Conservation (phyloP, 441 rosid genomes). For the Populus tomentosa region DNA sequence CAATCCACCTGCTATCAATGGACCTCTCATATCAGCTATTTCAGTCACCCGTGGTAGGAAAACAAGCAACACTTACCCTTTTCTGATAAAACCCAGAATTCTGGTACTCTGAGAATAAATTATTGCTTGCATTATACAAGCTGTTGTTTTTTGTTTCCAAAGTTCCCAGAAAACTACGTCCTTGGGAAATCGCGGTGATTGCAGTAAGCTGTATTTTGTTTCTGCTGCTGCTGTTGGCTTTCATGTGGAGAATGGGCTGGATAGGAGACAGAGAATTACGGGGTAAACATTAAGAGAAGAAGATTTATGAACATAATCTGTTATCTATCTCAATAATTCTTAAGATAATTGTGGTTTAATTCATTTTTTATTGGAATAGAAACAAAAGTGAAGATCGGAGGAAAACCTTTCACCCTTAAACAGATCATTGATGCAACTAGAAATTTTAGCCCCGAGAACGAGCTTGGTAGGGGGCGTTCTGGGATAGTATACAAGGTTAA, state of each 20-base stretch:
- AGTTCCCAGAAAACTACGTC: neutral
- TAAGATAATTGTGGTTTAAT: neutral
- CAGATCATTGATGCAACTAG: neutral
- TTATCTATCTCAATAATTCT: neutral
- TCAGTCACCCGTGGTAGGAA: neutral
- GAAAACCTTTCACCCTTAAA: neutral
- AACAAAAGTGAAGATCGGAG: neutral
- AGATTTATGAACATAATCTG: neutral
- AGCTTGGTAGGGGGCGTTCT: neutral
- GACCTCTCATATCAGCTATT: slow-evolving; percentile 6
- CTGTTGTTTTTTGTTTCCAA: neutral
- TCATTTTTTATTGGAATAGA: neutral
- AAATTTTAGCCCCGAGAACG: neutral
- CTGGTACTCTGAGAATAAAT: neutral
- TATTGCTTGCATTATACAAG: neutral
- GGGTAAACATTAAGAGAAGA: neutral
- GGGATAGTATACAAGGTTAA: neutral
- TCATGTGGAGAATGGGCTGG: slow-evolving; percentile 16
- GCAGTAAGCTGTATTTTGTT: neutral
- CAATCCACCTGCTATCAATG: neutral
- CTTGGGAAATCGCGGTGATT: neutral
- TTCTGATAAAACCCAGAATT: neutral
- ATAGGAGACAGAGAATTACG: neutral
- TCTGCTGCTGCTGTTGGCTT: neutral
- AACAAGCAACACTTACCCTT: neutral